Evolutionary conservation across 129 eudicot species (phyloP).

Genomic region (Artemisia tridentata): DNA sequence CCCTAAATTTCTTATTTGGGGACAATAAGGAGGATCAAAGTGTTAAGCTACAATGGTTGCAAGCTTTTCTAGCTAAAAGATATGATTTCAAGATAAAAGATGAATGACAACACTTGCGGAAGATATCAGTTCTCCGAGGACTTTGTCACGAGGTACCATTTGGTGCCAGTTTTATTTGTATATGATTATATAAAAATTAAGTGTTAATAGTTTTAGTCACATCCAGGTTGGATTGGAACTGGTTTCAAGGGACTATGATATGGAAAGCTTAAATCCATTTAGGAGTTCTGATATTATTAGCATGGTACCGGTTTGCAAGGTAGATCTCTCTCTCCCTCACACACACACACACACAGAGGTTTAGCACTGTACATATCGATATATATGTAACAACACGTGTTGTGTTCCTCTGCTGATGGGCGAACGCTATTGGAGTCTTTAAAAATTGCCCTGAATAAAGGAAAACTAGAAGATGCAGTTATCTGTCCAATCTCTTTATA

Average conservation of each 20-base stretch:
- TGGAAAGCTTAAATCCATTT: conserved; percentile 76
- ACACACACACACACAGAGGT: conserved; percentile 8
- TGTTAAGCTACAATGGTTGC: conserved; percentile 73
- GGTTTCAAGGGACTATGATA: conserved; percentile 87
- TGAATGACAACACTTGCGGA: conserved; percentile 73
- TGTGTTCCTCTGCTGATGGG: conserved; percentile 98
- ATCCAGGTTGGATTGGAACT: conserved; percentile 88
- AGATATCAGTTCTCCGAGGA: conserved; percentile 87
- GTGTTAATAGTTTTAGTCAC: conserved; percentile 15
- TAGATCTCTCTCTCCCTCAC: conserved; percentile 29
- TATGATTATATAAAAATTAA: background rate
- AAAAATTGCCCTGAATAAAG: conserved; percentile 92
- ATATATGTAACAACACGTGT: conserved; percentile 59
- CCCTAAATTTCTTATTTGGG: conserved; percentile 87
- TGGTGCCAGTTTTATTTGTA: conserved; percentile 9
- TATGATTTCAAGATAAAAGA: conserved; percentile 78
- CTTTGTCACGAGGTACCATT: conserved; percentile 81
- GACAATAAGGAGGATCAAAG: conserved; percentile 47
- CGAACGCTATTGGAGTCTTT: conserved; percentile 84
- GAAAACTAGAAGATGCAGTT: conserved; percentile 96
- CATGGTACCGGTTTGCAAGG: conserved; percentile 96
- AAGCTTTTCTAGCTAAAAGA: conserved; percentile 63
- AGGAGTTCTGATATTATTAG: conserved; percentile 74
- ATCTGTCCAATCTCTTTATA: no score
- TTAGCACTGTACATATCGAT: conserved; percentile 1